Conservation (phyloP, 1,139 yeast genomes). For the Geotrichum bryndzae region DNA sequence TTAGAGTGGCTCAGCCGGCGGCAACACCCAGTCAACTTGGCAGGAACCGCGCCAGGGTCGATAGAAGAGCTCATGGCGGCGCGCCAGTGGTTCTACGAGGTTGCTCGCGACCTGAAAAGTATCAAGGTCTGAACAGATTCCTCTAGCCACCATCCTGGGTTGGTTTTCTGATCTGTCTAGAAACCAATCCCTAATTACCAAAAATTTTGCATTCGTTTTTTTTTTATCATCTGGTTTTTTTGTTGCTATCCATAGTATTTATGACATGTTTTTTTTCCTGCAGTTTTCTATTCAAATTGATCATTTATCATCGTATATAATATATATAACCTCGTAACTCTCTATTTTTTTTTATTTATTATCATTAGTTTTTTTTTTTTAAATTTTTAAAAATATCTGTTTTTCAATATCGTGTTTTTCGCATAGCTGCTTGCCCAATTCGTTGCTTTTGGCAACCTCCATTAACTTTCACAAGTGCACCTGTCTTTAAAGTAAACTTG, state of each 20-base stretch:
- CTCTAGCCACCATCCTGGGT: background rate
- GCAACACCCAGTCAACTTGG: constrained; percentile 15
- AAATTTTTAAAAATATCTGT: background rate
- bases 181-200: background rate
- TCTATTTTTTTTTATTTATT: background rate
- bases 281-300: background rate
- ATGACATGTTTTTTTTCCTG: background rate
- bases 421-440: no score
- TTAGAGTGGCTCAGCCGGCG: constrained; percentile 17
- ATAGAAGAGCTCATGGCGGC: constrained; percentile 16
- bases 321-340: no score
- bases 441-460: no score
- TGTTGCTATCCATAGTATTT: background rate
- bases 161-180: background rate
- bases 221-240: background rate
- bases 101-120: constrained; percentile 17
- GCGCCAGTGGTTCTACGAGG: constrained; percentile 17
- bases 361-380: background rate
- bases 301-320: background rate
- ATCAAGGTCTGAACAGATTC: constrained; percentile 2
- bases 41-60: constrained; percentile 16
- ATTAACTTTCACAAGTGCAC: no score
- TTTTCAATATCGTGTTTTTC: no score
- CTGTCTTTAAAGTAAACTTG: no score
- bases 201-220: background rate